These are phyloP conservation scores for Gryganskiella cystojenkinii DNA, from an alignment of 192 early-diverging fungal species.

Conservation along the genomic window DNA sequence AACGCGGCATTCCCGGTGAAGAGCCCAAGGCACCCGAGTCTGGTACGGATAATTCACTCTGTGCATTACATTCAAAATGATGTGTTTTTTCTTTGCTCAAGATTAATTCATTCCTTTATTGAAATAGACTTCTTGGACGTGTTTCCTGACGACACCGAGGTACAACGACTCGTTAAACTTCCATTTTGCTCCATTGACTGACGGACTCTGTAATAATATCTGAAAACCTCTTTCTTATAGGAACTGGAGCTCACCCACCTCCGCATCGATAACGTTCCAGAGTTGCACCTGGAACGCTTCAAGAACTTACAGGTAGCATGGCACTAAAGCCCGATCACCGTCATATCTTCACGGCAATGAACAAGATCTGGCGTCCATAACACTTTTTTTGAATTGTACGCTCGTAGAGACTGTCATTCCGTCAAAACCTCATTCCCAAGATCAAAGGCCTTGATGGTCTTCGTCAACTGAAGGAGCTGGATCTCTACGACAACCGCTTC, in stretches of 20 bases:
- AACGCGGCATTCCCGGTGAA: slow-evolving; percentile 47
- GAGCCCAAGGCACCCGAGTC: slow-evolving; percentile 12
- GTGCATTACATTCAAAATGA: no score
- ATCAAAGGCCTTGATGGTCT: slow-evolving; percentile 70
- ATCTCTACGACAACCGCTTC: slow-evolving; percentile 97
- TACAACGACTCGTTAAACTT: slow-evolving; percentile 6
- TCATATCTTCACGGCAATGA: background rate
- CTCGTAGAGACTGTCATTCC: slow-evolving; percentile 75
- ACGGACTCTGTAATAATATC: background rate
- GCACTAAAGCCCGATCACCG: background rate
- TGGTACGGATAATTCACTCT: slow-evolving; percentile 2
- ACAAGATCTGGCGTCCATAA: background rate
- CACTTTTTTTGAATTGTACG: background rate
- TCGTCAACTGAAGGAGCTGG: slow-evolving; percentile 78
- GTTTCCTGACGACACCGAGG: slow-evolving; percentile 60
- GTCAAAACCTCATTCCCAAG: slow-evolving; percentile 86
- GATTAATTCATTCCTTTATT: no score
- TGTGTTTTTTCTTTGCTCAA: no score
- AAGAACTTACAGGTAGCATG: slow-evolving; percentile 70
- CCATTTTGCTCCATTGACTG: background rate
- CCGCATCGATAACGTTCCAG: slow-evolving; percentile 65
- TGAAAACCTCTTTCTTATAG: slow-evolving; percentile 29
- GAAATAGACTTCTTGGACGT: slow-evolving; percentile 64
- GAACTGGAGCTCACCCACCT: slow-evolving; percentile 78
- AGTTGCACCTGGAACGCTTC: slow-evolving; percentile 69